Base-by-base conservation (phyloP, 805 yeast genomes). In the Pichia eremophila region DNA sequence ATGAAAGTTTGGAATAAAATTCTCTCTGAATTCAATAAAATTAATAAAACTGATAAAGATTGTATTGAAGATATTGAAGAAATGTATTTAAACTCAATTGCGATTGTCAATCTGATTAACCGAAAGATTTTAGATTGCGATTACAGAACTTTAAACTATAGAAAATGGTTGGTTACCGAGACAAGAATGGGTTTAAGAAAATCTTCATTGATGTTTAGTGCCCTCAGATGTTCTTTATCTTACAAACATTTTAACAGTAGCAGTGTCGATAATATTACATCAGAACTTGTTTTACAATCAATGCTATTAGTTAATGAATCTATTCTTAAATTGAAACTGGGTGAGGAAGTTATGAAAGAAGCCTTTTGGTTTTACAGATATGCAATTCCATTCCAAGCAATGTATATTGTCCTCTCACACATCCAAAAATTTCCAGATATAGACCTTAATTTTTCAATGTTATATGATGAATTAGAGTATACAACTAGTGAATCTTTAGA, bases 331-430 rank as follows among this genome's bases (percentile, higher is more conserved):
- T 51, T 57, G 6, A 38, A 41, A 8, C 42, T 57, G 5, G 60
- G 57, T 5, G 9, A 48, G n/a, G n/a, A 40, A 32, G 46, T 47
- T 32, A n/a, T 40, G n/a, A 25, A 39, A 9, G 38, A 46, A 12
- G 41, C 52, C 2, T 31, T 57, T 32, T 57, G 61, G 61, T 51
- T 52, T 41, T 51, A 53, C 27, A 43, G 61, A 18, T 55, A 48
- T 39, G 48, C 59, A 15, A 54, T 57, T 18, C 60, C 61, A 8
- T 57, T 57, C 39, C 60, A 57, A 25, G 59, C 60, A 8, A 49
- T 57, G 53, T 55, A 46, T 15, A 50, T 57, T n/a, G 51, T 57
- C 1, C 40, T 57, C 12, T 48, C 53, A 14, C 60, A 57, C 42
- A 28, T 57, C 6, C 50, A 49, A 18, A 47, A 46, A 29, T 47